Conservation (phyloP, 139 green algal species). For the Auxenochlorella pyrenoidosa region DNA sequence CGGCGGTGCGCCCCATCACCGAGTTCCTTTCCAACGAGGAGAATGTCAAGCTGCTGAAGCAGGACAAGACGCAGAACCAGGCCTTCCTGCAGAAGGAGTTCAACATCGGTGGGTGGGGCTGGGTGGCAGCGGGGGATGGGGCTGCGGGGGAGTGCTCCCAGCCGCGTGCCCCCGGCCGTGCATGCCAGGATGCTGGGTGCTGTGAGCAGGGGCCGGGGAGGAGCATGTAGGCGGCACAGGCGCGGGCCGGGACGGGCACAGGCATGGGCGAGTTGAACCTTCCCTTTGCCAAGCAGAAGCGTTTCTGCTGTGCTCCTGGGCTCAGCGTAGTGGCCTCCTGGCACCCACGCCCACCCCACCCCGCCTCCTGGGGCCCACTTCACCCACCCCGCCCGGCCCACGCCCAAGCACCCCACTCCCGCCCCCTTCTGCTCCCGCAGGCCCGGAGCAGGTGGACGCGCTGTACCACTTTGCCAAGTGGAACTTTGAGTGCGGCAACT, state of each 20-base stretch:
- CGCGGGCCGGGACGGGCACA: background rate
- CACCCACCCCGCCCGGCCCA: no score
- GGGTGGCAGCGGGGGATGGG: background rate
- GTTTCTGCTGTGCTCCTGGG: no score
- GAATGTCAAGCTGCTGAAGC: conserved; percentile 87
- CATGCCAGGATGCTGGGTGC: background rate
- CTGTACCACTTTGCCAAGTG: conserved; percentile 98
- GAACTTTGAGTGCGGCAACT: conserved; percentile 99
- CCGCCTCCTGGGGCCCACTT: no score
- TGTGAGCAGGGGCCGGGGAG: background rate
- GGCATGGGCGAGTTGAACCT: background rate
- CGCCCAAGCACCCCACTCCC: no score
- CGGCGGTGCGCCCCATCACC: conserved; percentile 87
- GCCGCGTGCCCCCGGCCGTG: no score
- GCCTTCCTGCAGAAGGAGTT: conserved; percentile 86
- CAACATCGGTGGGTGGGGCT: conserved; percentile 60
- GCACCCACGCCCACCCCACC: no score
- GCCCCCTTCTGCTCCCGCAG: conserved; percentile 52
- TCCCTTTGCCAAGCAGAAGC: no score
- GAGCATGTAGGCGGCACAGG: background rate
- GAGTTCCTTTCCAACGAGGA: conserved; percentile 90
- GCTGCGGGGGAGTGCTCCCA: no score
- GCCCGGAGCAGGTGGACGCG: conserved; percentile 93
- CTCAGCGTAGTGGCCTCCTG: no score
- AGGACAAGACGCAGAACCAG: conserved; percentile 96